Percentiles rank a stretch among this genome's conserved stretches.
phyloP scores from a whole-genome alignment of 1,284 basidiomycete species.

The Rhodotorula sp. region DNA sequence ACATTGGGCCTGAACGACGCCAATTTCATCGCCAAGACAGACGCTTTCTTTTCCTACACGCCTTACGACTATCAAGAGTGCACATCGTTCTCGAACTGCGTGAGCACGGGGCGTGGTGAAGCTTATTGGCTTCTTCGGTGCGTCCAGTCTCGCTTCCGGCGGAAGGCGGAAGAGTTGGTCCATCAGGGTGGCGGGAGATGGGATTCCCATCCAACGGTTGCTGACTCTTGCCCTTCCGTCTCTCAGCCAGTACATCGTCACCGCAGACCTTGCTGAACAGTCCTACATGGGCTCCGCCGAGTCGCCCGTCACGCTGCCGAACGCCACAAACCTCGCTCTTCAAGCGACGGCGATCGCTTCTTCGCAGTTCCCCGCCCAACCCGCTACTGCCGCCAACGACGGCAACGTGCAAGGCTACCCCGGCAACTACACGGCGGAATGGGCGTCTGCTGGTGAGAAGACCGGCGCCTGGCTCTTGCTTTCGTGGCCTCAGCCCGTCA shows the following conservation, averaged over 20 bases:
- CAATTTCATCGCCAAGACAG: constrained; percentile 26
- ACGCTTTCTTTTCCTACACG: constrained; percentile 43
- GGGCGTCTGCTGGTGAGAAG: constrained; percentile 21
- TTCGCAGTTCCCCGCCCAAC: constrained; percentile 12
- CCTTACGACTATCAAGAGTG: constrained; percentile 40
- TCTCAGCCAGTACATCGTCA: constrained; percentile 41
- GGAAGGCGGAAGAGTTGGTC: too few species aligned
- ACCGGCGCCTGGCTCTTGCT: constrained; percentile 27
- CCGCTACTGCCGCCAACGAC: constrained; percentile 33
- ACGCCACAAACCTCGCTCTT: constrained; percentile 28
- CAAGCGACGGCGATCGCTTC: constrained; percentile 31
- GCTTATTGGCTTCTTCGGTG: constrained; percentile 35
- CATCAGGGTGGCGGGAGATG: too few species aligned
- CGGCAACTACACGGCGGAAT: constrained; percentile 38
- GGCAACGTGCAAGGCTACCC: constrained; percentile 37
- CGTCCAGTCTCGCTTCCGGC: background rate
- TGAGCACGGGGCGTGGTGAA: constrained; percentile 34
- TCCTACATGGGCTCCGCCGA: constrained; percentile 28
- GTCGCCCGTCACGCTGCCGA: constrained; percentile 12
- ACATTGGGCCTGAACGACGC: constrained; percentile 20
- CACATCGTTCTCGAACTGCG: constrained; percentile 26
- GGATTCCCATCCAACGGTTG: background rate
- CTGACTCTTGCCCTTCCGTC: background rate
- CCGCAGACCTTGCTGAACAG: constrained; percentile 11
- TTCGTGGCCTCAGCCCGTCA: constrained; percentile 27